A percentile compares a stretch with the other conserved stretches of the same genome.
Evolutionary conservation across 2,329 filamentous ascomycete species (phyloP).

Genomic region (Hypoxylon sp.): DNA sequence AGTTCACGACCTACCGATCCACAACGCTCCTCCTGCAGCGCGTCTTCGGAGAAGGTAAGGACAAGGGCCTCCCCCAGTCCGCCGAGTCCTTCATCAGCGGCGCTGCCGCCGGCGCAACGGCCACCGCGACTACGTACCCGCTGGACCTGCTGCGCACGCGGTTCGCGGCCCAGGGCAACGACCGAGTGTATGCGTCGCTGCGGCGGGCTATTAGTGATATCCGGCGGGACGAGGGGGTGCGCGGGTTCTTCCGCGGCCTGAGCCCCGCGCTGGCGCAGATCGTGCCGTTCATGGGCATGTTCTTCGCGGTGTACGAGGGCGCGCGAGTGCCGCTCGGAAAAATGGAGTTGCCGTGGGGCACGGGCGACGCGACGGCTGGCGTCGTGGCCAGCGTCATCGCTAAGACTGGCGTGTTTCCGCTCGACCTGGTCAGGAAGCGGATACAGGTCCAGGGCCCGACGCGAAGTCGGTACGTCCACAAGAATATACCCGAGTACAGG

Average conservation of each 20-base stretch:
- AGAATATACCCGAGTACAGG: constrained; percentile 88
- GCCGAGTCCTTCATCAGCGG: constrained; percentile 87
- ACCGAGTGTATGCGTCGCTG: constrained; percentile 84
- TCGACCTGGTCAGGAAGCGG: constrained; percentile 92
- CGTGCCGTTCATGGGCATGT: constrained; percentile 96
- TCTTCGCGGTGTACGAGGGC: constrained; percentile 91
- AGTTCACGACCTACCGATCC: constrained; percentile 90
- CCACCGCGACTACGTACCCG: constrained; percentile 89
- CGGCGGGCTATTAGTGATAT: constrained; percentile 80
- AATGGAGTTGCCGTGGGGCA: constrained; percentile 76
- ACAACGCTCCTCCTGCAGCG: constrained; percentile 76
- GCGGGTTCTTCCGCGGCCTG: constrained; percentile 90
- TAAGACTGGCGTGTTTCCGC: constrained; percentile 92
- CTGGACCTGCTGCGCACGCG: constrained; percentile 93
- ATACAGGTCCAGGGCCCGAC: constrained; percentile 97
- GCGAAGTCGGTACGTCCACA: constrained; percentile 81
- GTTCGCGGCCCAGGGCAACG: constrained; percentile 92
- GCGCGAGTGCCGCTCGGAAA: constrained; percentile 72
- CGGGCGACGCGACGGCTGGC: constrained; percentile 87
- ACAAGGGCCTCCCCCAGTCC: constrained; percentile 70
- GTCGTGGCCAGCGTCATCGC: constrained; percentile 82
- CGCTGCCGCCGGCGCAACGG: constrained; percentile 83
- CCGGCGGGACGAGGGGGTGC: constrained; percentile 77
- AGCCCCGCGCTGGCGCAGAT: constrained; percentile 88
- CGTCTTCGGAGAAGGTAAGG: constrained; percentile 58